Conservation (phyloP, 495 filamentous ascomycete species). For the Mycothermus thermophilus region DNA sequence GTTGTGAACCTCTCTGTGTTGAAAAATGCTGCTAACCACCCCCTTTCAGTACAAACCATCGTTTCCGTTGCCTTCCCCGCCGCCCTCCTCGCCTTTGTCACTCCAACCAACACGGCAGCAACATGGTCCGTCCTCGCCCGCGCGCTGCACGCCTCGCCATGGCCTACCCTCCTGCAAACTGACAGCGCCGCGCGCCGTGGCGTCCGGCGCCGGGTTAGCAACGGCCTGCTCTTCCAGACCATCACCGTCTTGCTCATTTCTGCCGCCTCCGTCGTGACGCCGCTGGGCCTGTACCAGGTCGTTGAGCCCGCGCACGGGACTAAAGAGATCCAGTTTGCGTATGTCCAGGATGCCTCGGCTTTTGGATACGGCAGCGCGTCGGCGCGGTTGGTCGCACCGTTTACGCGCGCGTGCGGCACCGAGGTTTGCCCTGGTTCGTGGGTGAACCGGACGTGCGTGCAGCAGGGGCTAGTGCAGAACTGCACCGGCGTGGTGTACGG, state of each 20-base stretch:
- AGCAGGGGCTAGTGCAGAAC: background rate
- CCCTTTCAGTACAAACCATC: background rate
- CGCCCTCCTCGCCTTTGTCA: background rate
- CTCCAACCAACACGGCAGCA: background rate
- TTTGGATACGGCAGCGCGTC: conserved; percentile 1
- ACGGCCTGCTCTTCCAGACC: conserved; percentile 1
- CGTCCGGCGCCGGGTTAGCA: background rate
- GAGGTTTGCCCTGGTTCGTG: background rate
- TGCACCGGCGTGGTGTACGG: background rate
- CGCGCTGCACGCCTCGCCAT: background rate
- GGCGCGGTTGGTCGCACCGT: background rate
- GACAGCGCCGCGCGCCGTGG: background rate
- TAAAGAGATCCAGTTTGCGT: conserved; percentile 4
- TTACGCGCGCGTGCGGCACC: background rate
- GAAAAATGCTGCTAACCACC: background rate
- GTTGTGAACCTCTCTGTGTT: too few species aligned
- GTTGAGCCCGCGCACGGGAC: background rate
- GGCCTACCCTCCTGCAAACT: conserved; percentile 1
- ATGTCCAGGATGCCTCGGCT: background rate
- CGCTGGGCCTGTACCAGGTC: conserved; percentile 2
- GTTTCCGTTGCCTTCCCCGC: background rate
- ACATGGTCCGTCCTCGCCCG: conserved; percentile 3
- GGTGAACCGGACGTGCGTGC: background rate
- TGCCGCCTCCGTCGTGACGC: conserved; percentile 3
- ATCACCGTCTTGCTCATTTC: background rate